phyloP scores from a whole-genome alignment of 169 alveolate genomes.

The Perkinsus marinus region DNA sequence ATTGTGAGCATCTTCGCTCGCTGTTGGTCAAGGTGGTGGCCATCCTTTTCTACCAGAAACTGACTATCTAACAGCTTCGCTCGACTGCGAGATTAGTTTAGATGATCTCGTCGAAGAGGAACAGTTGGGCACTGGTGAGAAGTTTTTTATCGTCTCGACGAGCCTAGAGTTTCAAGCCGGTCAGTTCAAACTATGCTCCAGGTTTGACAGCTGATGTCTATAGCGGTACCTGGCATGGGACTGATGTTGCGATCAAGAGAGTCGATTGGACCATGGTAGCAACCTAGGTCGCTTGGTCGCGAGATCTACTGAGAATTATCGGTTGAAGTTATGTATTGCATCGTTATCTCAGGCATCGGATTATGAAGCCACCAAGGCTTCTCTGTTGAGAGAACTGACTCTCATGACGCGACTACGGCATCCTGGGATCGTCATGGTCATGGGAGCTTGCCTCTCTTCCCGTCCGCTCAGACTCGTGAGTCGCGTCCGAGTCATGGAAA shows the following conservation, averaged over 20 bases:
- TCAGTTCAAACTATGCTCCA: background rate
- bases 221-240: background rate
- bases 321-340: too few relatives aligned
- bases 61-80: too few relatives aligned
- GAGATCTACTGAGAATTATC: too few relatives aligned
- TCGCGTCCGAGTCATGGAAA: background rate
- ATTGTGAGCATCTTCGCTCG: background rate
- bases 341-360: background rate
- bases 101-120: background rate
- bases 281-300: too few relatives aligned
- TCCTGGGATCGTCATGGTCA: background rate
- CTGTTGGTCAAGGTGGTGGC: too few relatives aligned
- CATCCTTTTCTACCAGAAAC: too few relatives aligned
- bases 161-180: background rate
- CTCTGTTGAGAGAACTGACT: background rate
- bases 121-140: background rate
- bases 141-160: background rate
- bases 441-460: background rate
- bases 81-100: background rate
- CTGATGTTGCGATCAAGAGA: background rate
- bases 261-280: background rate
- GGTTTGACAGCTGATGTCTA: background rate
- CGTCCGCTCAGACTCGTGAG: background rate
- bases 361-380: background rate
- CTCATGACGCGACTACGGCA: background rate